Evolutionary conservation across 306 rosid genomes (phyloP), one percentile per base, ranked within the genome.

Genomic region (Lotus japonicus): DNA sequence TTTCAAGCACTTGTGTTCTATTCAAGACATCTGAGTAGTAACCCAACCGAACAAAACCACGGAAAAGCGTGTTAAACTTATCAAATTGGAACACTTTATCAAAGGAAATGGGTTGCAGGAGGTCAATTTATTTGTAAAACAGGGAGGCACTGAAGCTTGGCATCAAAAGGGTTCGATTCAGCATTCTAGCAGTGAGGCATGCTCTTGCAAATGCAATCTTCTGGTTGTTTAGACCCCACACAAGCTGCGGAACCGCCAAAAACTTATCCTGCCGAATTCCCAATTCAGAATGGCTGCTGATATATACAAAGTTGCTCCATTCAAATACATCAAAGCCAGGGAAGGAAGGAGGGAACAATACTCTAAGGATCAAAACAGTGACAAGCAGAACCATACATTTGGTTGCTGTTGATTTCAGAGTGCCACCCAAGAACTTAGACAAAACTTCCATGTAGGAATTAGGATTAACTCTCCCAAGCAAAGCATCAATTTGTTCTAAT

Each of bases 151-250:
- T 92, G 41, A 92, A 69, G 66, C 94, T 90, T 17, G 98, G 98
- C 94, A 92, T 88, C 75, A 92, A 77, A 19, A 92, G 84, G 11
- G 96, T 92, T 77, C 98, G 46, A 77, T 86, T 92, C 63, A 92
- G 74, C 85, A 90, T 71, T 83, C 85, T 86, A 8, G 98, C 98
- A 14, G 98, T 90, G 15, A 90, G 79, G 63, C 90, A 92, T 73
- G 94, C 89, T 67, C 97, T 89, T 7, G 97, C 97, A 66, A 92
- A 87, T 28, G 98, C 96, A 46, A 92, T 90, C 68, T 92, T 92
- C 78, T 92, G 98, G 66, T 92, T 92, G 84, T 92, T 92, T 42
- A 92, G 61, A 19, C 98, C 98, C 97, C 98, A 89, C 7, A 90
- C 87, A 44, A 94, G 86, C 66, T 94, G 97, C 58, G 98, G 98